Evolutionary conservation across 2,329 filamentous ascomycete species (phyloP).

Genomic region (Cercospora citrullina): DNA sequence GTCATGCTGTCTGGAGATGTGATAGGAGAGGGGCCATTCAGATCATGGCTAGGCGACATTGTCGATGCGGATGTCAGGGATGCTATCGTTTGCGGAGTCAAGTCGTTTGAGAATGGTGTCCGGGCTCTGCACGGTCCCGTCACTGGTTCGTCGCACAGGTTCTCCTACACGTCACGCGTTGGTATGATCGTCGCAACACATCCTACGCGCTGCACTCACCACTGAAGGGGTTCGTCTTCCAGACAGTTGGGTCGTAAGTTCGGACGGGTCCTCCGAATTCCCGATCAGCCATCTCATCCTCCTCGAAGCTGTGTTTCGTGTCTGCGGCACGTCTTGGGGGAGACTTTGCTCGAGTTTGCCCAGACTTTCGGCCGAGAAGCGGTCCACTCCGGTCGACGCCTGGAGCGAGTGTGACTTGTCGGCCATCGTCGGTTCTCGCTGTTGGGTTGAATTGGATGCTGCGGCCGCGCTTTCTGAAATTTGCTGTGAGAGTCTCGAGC

Average conservation of each 20-base stretch:
- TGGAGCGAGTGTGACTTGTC: constrained; percentile 33
- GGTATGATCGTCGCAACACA: constrained; percentile 12
- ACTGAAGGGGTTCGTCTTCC: constrained; percentile 37
- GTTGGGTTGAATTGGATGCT: constrained; percentile 38
- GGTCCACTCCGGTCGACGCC: constrained; percentile 22
- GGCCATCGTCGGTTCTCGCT: constrained; percentile 39
- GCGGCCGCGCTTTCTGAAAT: constrained; percentile 36
- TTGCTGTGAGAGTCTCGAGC: constrained; percentile 38
- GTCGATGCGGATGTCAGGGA: constrained; percentile 40
- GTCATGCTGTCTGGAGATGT: constrained; percentile 30
- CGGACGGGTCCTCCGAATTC: constrained; percentile 24
- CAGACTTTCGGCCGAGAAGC: constrained; percentile 22
- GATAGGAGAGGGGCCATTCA: constrained; percentile 23
- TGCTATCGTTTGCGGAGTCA: constrained; percentile 24
- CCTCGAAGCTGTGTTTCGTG: constrained; percentile 27
- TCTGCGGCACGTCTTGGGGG: constrained; percentile 36
- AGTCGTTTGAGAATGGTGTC: constrained; percentile 26
- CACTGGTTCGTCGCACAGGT: constrained; percentile 29
- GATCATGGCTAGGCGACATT: constrained; percentile 32
- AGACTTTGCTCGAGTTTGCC: constrained; percentile 29
- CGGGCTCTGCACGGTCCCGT: constrained; percentile 17
- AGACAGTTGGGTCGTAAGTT: constrained; percentile 30
- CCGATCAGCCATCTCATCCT: constrained; percentile 36
- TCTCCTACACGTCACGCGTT: constrained; percentile 29
- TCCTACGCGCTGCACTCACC: constrained; percentile 30